Percentiles rank a stretch among this genome's conserved stretches.
Conservation (phyloP, 129 eudicot genomes). For the Artemisia annua region DNA sequence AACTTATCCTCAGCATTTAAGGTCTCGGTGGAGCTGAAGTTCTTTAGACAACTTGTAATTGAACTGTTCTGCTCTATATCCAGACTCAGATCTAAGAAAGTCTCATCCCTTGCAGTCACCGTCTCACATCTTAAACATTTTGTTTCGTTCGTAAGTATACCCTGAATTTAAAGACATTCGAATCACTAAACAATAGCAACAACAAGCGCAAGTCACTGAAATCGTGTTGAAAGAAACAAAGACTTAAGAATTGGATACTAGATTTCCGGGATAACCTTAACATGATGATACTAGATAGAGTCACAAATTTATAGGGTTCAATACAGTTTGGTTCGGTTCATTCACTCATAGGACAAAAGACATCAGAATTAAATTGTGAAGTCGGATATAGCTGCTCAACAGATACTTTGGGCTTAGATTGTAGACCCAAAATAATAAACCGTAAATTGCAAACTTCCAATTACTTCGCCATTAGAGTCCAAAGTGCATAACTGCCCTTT, state of each 20-base stretch:
- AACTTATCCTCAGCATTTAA: constrained; percentile 87
- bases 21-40: constrained; percentile 86
- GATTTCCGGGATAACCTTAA: background rate
- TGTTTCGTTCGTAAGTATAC: constrained; percentile 72
- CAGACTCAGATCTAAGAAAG: constrained; percentile 69
- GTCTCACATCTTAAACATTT: constrained; percentile 75
- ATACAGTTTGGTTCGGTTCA: constrained; percentile 1
- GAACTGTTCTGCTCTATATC: constrained; percentile 79
- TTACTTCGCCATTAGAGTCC: background rate
- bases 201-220: background rate
- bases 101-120: constrained; percentile 78
- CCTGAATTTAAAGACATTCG: constrained; percentile 34
- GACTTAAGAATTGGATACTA: background rate
- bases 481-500: background rate
- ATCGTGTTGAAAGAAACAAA: background rate
- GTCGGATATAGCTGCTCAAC: background rate
- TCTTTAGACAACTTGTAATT: constrained; percentile 67
- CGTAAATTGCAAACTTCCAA: background rate
- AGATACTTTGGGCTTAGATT: background rate
- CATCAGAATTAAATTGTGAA: background rate
- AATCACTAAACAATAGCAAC: background rate
- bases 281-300: background rate
- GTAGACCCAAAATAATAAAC: background rate
- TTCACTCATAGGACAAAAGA: background rate
- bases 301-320: background rate